Evolutionary conservation across 257 asterid genomes (phyloP), one percentile per base, ranked within the genome.

Genomic region (Galeopsis tetrahit): DNA sequence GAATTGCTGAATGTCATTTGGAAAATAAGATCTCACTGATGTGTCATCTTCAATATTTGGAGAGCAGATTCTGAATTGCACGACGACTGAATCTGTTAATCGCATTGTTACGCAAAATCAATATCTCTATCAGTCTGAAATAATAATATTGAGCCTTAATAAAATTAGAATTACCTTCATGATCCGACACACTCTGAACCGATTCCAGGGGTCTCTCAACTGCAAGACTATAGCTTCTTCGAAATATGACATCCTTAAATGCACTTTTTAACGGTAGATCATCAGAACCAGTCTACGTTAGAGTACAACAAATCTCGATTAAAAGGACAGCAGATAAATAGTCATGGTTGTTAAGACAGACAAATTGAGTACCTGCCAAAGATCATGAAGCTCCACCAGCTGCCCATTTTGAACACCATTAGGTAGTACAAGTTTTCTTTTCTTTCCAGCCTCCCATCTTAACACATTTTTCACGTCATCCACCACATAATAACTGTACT

Each of bases 401-500:
- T 83, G 93, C 75, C 97, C 98, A 75, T 77, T 88, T 74, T 81
- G 90, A 79, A 78, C 83, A 31, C 86, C 90, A 31, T 78, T 78
- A 46, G 99, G 97, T 55, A 92, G 74, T 43, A 68, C 3, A 65
- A 92, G 70, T 64, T 92, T 88, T 79, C 99, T 83, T 79, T 84
- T 90, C 82, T 82, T 84, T 57, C 98, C 99, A 63, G 82, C 82
- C 82, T 95, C 99, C 82, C 82, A 88, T 78, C 98, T 86, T 60
- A 90, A 71, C 74, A 90, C 82, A 62, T 85, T 92, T 82, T 85
- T 87, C 42, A 79, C 80, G 33, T 90, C 97, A 72, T 92, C 99
- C 73, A 95, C 98, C 67, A 92, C 96, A 71, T 82, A 95, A 79
- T 95, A 95, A 82, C 86, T 87, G 83, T 95, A 95, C 79, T 95